Evolutionary conservation across 2,329 filamentous ascomycete genomes (phyloP).

Genomic region (Phaeosphaeriaceae sp.): DNA sequence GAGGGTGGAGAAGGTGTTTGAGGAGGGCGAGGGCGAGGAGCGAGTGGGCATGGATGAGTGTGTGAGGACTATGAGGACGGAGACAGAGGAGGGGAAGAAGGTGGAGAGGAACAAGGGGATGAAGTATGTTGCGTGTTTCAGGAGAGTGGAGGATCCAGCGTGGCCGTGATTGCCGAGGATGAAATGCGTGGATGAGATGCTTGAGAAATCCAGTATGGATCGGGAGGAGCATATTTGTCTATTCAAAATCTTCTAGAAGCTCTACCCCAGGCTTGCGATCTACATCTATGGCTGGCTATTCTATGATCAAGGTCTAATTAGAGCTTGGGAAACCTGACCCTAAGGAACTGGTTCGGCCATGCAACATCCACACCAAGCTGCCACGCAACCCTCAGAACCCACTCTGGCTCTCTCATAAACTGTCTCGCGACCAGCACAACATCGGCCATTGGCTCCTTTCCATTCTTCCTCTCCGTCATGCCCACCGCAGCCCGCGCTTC

Average conservation of each 20-base stretch:
- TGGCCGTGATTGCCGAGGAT: slow-evolving; percentile 70
- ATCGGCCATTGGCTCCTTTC: slow-evolving; percentile 52
- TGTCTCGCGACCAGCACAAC: slow-evolving; percentile 61
- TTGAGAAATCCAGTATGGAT: no score
- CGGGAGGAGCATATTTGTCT: background rate
- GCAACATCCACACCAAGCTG: slow-evolving; percentile 57
- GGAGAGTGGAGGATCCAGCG: slow-evolving; percentile 77
- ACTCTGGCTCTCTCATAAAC: slow-evolving; percentile 63
- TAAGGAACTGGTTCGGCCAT: slow-evolving; percentile 57
- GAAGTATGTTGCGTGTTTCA: slow-evolving; percentile 91
- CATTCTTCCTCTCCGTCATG: slow-evolving; percentile 44
- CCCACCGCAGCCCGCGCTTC: slow-evolving; percentile 40
- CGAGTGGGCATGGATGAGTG: slow-evolving; percentile 74
- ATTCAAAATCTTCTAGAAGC: background rate
- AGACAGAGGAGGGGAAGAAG: slow-evolving; percentile 98
- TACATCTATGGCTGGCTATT: background rate
- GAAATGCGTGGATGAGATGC: no score
- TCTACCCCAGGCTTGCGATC: background rate
- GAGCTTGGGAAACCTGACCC: slow-evolving; percentile 41
- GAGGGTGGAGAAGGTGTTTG: slow-evolving; percentile 60
- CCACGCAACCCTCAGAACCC: slow-evolving; percentile 61
- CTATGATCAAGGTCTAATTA: slow-evolving; percentile 5
- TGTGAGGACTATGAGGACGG: slow-evolving; percentile 75
- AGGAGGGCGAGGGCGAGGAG: slow-evolving; percentile 70
- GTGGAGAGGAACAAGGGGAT: slow-evolving; percentile 87